phyloP scores from a whole-genome alignment of 352 stramenopile genomes.

The Blastocystis sp. region DNA sequence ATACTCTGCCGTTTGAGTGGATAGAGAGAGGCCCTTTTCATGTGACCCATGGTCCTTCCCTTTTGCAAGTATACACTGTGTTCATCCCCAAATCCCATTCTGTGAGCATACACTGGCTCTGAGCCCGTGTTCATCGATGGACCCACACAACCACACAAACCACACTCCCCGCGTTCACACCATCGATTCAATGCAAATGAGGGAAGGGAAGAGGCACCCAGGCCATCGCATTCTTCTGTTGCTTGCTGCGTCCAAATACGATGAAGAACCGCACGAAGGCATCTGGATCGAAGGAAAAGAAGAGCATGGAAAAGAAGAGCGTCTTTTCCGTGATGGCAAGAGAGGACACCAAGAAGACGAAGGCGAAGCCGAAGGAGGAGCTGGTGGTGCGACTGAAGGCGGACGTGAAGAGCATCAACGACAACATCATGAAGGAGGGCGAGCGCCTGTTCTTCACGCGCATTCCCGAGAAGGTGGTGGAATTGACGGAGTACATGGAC shows the following conservation, averaged over 20 bases:
- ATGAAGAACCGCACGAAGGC: constrained; percentile 10
- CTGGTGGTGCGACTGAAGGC: constrained; percentile 25
- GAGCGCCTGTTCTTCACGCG: constrained; percentile 52
- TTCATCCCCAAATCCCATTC: too few relatives aligned
- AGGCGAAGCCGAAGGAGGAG: background rate
- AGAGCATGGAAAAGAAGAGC: background rate
- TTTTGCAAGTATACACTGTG: too few relatives aligned
- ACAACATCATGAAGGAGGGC: constrained; percentile 60
- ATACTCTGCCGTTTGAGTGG: too few relatives aligned
- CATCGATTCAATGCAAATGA: too few relatives aligned
- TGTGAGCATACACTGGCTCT: too few relatives aligned
- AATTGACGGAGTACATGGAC: constrained; percentile 60
- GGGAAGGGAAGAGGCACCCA: too few relatives aligned
- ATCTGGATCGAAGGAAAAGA: constrained; percentile 33
- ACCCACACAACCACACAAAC: too few relatives aligned
- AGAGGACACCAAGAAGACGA: constrained; percentile 8
- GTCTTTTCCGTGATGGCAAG: background rate
- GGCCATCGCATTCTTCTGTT: too few relatives aligned
- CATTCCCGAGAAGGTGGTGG: constrained; percentile 57
- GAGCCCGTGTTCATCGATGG: too few relatives aligned
- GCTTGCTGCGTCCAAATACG: background rate
- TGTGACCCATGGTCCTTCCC: too few relatives aligned
- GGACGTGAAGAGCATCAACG: constrained; percentile 63
- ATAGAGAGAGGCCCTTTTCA: too few relatives aligned
- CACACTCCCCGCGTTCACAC: too few relatives aligned